phyloP scores from a whole-genome alignment of 768 basidiomycete species.

The Pleurotus citrinopileatus region DNA sequence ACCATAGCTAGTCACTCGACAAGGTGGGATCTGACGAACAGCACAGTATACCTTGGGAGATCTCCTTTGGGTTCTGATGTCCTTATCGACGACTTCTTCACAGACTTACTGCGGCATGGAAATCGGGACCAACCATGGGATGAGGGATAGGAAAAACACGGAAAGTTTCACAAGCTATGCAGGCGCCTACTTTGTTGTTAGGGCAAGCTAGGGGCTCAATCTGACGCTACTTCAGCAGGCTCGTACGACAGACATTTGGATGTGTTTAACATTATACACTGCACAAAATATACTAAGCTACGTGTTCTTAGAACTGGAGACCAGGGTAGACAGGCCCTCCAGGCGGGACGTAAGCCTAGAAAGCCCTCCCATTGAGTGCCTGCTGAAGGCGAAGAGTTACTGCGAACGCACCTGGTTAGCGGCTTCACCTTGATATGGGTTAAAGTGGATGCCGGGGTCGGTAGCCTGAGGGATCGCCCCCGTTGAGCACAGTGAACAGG shows the following conservation, averaged over 20 bases:
- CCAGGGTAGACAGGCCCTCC: constrained; percentile 32
- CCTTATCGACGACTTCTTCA: neutral
- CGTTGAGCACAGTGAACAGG: neutral
- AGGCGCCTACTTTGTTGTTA: too few relatives aligned
- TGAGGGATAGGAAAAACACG: too few relatives aligned
- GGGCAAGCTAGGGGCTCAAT: too few relatives aligned
- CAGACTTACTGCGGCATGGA: constrained; percentile 5
- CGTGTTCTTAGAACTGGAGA: constrained; percentile 9
- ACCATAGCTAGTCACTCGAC: constrained; percentile 4
- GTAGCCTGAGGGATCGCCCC: constrained; percentile 21
- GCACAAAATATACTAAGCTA: too few relatives aligned
- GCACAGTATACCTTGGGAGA: neutral
- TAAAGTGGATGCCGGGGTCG: constrained; percentile 34
- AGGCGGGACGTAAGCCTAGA: constrained; percentile 26
- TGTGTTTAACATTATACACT: too few relatives aligned
- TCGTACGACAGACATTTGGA: too few relatives aligned
- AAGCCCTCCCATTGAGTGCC: neutral
- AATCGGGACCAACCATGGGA: constrained; percentile 3
- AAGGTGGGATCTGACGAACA: constrained; percentile 1
- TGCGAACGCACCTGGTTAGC: constrained; percentile 24
- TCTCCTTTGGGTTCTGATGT: neutral
- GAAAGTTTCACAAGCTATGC: too few relatives aligned
- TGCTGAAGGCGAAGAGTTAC: neutral
- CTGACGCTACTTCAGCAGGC: too few relatives aligned
- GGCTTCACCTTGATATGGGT: constrained; percentile 32